These are phyloP conservation scores for Candida fluviatilis DNA, from an alignment of 805 yeast species.

Conservation along the genomic window DNA sequence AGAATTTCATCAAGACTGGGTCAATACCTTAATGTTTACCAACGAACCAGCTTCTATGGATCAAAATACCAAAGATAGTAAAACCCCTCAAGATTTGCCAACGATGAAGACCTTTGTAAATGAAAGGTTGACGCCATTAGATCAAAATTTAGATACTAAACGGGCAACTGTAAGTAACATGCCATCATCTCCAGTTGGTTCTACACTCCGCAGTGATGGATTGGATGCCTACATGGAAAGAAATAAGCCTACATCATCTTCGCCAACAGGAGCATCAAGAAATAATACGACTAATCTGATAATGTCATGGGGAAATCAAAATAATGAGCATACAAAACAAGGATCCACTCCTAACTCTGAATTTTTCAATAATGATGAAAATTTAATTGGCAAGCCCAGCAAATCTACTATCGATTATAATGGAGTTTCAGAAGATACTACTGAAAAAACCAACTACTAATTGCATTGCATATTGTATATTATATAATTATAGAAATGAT, in stretches of 20 bases:
- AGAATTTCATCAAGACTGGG: conserved; percentile 38
- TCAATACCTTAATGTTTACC: conserved; percentile 33
- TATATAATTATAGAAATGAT: conserved; percentile 3
- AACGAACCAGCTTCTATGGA: conserved; percentile 37
- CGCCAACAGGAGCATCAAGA: conserved; percentile 30
- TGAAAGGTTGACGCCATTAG: conserved; percentile 21
- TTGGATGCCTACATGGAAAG: conserved; percentile 2
- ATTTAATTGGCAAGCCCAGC: background rate
- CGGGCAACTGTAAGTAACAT: conserved; percentile 25
- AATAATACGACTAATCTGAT: conserved; percentile 33
- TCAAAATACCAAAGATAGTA: conserved; percentile 19
- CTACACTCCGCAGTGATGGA: conserved; percentile 10
- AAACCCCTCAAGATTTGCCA: conserved; percentile 22
- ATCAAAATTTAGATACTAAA: conserved; percentile 13
- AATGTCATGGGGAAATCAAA: conserved; percentile 18
- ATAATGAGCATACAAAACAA: conserved; percentile 4
- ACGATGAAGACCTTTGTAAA: conserved; percentile 26
- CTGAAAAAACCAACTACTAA: background rate
- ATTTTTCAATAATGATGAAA: conserved; percentile 18
- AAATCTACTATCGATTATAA: background rate
- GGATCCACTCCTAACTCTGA: conserved; percentile 27
- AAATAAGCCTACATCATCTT: conserved; percentile 22
- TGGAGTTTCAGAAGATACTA: background rate
- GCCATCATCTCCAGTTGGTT: conserved; percentile 39
- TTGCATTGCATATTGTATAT: conserved; percentile 4